Conservation (phyloP, 164 flowering plant genomes). For the Santalum album region DNA sequence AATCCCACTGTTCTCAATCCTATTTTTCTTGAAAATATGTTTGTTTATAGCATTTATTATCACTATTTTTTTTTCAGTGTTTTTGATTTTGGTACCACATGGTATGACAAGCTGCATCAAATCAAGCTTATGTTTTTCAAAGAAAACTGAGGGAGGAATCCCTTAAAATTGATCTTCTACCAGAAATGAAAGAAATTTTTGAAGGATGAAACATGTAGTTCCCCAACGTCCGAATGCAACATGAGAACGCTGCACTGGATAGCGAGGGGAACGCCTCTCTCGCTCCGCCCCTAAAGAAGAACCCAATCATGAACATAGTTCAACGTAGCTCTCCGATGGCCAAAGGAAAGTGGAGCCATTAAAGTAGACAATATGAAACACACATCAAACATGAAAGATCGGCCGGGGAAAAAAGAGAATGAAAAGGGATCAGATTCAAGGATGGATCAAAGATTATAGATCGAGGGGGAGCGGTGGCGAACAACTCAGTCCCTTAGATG, state of each 20-base stretch:
- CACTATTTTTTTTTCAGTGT: no score
- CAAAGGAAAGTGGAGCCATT: constrained; percentile 4
- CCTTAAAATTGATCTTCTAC: no score
- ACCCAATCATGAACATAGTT: background rate
- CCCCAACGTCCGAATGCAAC: constrained; percentile 38
- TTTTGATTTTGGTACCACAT: no score
- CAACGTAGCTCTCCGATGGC: background rate
- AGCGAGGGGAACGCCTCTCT: constrained; percentile 35
- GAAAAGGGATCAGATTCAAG: background rate
- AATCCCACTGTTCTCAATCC: no score
- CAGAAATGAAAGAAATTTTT: no score
- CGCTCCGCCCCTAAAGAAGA: constrained; percentile 6
- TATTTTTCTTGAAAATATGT: no score
- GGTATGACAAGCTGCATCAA: no score
- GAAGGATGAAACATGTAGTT: constrained; percentile 10
- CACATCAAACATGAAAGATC: background rate
- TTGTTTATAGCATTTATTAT: no score
- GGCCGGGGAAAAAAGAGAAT: background rate
- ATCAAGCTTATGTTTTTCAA: no score
- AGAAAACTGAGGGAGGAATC: no score
- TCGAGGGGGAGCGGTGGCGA: no score
- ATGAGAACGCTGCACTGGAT: constrained; percentile 19
- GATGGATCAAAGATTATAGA: no score
- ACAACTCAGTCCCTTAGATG: constrained; percentile 60
- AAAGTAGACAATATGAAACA: background rate